These are phyloP conservation scores for Wickerhamomyces kurtzmanii DNA, from an alignment of 805 yeast species.

Conservation along the genomic window DNA sequence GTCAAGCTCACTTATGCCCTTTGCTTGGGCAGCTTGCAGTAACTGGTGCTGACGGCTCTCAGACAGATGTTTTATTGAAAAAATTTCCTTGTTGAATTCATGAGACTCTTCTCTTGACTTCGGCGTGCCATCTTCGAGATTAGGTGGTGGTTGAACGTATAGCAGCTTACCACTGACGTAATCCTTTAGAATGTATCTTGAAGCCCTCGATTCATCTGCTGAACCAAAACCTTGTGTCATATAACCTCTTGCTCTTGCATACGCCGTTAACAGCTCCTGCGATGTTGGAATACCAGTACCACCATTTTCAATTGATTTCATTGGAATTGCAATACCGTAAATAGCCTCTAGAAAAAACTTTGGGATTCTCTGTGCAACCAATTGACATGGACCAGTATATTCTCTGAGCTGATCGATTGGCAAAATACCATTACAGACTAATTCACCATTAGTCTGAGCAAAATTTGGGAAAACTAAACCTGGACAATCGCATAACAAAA, in stretches of 20 bases:
- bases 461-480: conserved; percentile 98
- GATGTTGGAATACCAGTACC: conserved; percentile 87
- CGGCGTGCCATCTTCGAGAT: conserved; percentile 43
- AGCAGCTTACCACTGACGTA: conserved; percentile 87
- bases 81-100: conserved; percentile 69
- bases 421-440: conserved; percentile 96
- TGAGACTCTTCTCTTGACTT: conserved; percentile 40
- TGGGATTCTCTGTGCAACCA: conserved; percentile 85
- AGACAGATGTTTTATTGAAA: conserved; percentile 55
- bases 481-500: conserved; percentile 94
- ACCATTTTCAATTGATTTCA: conserved; percentile 71
- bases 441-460: conserved; percentile 92
- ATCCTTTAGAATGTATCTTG: conserved; percentile 87
- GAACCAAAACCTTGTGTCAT: conserved; percentile 96
- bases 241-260: conserved; percentile 94
- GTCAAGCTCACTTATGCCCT: conserved; percentile 51
- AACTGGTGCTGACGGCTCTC: conserved; percentile 69
- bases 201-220: conserved; percentile 93
- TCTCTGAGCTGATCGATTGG: conserved; percentile 97
- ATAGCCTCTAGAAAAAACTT: conserved; percentile 81
- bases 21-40: conserved; percentile 46
- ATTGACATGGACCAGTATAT: conserved; percentile 75
- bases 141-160: conserved; percentile 85
- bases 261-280: conserved; percentile 79
- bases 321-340: conserved; percentile 85